These are phyloP conservation scores for Pichia exigua DNA, from an alignment of 805 yeast species.

Conservation along the genomic window DNA sequence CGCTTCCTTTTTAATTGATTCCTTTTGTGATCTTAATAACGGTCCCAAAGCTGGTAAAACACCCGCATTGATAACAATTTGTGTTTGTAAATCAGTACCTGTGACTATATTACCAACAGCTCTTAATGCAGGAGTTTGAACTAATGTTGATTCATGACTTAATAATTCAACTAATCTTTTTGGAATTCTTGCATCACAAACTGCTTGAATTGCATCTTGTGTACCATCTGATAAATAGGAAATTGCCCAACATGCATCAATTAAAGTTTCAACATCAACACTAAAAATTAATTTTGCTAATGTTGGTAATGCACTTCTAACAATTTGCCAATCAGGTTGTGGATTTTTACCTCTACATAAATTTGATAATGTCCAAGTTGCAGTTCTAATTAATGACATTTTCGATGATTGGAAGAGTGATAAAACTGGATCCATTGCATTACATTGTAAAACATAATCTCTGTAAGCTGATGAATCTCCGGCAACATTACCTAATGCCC, in stretches of 20 bases:
- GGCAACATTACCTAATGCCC: constrained; percentile 99
- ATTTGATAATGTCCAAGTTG: constrained; percentile 96
- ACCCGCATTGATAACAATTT: constrained; percentile 87
- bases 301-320: constrained; percentile 82
- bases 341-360: constrained; percentile 95
- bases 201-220: constrained; percentile 90
- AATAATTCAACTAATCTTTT: constrained; percentile 87
- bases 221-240: constrained; percentile 93
- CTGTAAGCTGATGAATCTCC: constrained; percentile 91
- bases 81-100: constrained; percentile 94
- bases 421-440: constrained; percentile 86
- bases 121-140: constrained; percentile 95
- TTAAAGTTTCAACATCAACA: constrained; percentile 84
- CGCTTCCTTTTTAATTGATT: constrained; percentile 91
- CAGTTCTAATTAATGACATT: constrained; percentile 88
- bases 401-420: constrained; percentile 71
- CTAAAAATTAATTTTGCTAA: constrained; percentile 86
- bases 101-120: constrained; percentile 98
- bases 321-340: constrained; percentile 90
- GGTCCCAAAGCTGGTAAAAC: constrained; percentile 80
- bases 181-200: constrained; percentile 92
- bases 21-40: constrained; percentile 76
- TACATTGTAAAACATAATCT: constrained; percentile 77
- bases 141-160: constrained; percentile 72
- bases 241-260: constrained; percentile 98